Evolutionary conservation across 331 rosid genomes (phyloP).

Genomic region (Pyrus hybrid): DNA sequence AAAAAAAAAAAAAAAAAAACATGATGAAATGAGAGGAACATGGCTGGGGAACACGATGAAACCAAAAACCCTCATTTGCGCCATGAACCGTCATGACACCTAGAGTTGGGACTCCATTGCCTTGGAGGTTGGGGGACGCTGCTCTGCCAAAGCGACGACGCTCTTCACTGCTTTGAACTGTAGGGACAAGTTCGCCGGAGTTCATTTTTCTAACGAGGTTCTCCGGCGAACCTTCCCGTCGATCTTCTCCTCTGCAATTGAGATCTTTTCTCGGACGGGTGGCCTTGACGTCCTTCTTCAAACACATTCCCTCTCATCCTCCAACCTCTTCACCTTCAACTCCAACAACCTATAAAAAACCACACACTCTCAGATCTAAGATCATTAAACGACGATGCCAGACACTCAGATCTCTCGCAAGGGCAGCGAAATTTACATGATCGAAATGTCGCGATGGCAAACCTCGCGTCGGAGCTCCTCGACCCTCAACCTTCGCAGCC

Average conservation of each 20-base stretch:
- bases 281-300: neutral
- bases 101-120: no score
- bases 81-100: no score
- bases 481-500: slow-evolving; percentile 35
- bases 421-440: slow-evolving; percentile 24
- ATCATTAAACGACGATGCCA: neutral
- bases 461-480: slow-evolving; percentile 50
- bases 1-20: no score
- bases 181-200: neutral
- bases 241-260: neutral
- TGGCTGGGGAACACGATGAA: no score
- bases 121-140: no score
- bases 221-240: neutral
- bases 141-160: no score
- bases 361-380: slow-evolving; percentile 30
- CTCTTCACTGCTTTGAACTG: no score
- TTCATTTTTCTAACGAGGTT: slow-evolving; percentile 11
- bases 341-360: slow-evolving; percentile 39
- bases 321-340: slow-evolving; percentile 38
- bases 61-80: no score
- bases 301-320: slow-evolving; percentile 34
- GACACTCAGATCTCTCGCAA: slow-evolving; percentile 25
- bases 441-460: slow-evolving; percentile 34
- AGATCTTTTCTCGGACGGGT: slow-evolving; percentile 10
- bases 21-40: no score